These are phyloP conservation scores for Stachybotrys chartarum DNA, from an alignment of 2,329 filamentous ascomycete species.

Conservation along the genomic window DNA sequence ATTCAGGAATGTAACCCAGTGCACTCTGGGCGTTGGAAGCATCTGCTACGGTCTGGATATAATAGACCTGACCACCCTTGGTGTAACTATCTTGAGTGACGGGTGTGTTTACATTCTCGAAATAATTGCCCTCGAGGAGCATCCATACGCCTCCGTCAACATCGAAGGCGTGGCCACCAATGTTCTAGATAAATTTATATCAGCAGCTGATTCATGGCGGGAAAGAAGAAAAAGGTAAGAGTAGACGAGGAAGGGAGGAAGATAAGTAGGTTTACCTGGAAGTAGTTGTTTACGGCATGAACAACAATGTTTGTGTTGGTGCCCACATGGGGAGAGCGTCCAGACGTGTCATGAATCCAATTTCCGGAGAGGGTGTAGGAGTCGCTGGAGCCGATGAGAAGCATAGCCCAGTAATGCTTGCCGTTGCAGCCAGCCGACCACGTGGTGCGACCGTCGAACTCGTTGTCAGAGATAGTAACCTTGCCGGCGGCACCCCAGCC, in stretches of 20 bases:
- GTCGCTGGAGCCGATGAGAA: neutral
- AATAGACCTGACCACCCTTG: conserved; percentile 13
- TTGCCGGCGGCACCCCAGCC: conserved; percentile 15
- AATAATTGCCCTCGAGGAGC: neutral
- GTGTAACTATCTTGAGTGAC: conserved; percentile 7
- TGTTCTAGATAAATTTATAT: neutral
- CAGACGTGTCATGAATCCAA: neutral
- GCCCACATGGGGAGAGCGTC: neutral
- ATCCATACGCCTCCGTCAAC: neutral
- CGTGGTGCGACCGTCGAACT: conserved; percentile 33
- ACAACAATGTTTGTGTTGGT: neutral
- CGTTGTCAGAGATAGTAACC: conserved; percentile 38
- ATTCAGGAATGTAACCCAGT: conserved; percentile 15
- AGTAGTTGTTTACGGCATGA: neutral
- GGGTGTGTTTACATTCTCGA: neutral
- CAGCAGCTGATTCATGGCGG: neutral
- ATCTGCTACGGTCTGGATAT: conserved; percentile 16
- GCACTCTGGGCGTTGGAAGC: conserved; percentile 8
- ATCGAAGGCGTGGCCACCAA: neutral
- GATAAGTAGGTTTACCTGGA: neutral
- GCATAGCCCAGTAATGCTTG: conserved; percentile 36
- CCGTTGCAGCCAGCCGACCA: conserved; percentile 36
- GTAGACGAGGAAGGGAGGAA: neutral
- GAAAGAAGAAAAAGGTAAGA: no score
- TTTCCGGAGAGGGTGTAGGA: neutral